Evolutionary conservation across 768 basidiomycete genomes (phyloP).

Genomic region (Pleurotus citrinopileatus): DNA sequence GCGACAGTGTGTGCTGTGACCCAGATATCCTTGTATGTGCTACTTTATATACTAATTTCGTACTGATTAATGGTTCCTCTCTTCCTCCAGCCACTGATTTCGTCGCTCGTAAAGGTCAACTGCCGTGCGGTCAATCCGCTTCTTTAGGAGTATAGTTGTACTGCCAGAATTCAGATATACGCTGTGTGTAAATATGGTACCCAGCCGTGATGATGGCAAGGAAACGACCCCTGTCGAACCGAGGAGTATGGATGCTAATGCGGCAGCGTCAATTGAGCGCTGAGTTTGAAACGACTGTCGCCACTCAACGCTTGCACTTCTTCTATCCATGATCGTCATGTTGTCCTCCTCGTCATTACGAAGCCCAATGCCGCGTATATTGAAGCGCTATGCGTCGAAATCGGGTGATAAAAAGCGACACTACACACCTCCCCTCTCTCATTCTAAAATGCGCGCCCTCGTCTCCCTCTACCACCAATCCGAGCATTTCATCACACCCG

Average conservation of each 20-base stretch:
- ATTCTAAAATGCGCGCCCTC: slow-evolving; percentile 66
- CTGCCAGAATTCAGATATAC: no score
- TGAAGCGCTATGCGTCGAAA: slow-evolving; percentile 12
- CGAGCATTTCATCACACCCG: slow-evolving; percentile 65
- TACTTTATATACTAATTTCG: no score
- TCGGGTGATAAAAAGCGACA: slow-evolving; percentile 16
- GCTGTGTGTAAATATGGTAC: no score
- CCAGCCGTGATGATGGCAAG: no score
- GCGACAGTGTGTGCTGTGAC: neutral
- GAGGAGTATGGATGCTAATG: no score
- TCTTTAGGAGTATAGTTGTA: neutral
- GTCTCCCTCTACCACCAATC: slow-evolving; percentile 78
- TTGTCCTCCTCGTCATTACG: neutral
- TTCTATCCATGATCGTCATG: no score
- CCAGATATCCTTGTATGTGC: no score
- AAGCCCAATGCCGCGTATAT: neutral
- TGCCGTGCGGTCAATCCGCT: slow-evolving; percentile 1
- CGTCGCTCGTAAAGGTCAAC: neutral
- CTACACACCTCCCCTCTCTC: slow-evolving; percentile 38
- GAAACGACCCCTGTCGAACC: no score
- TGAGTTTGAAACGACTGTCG: neutral
- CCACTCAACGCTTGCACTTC: neutral
- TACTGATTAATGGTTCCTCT: no score
- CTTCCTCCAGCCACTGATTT: neutral
- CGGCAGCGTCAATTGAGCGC: no score